Percentiles rank a stretch among this genome's conserved stretches.
phyloP scores from a whole-genome alignment of 129 eudicot genomes.

The Tagetes erecta region DNA sequence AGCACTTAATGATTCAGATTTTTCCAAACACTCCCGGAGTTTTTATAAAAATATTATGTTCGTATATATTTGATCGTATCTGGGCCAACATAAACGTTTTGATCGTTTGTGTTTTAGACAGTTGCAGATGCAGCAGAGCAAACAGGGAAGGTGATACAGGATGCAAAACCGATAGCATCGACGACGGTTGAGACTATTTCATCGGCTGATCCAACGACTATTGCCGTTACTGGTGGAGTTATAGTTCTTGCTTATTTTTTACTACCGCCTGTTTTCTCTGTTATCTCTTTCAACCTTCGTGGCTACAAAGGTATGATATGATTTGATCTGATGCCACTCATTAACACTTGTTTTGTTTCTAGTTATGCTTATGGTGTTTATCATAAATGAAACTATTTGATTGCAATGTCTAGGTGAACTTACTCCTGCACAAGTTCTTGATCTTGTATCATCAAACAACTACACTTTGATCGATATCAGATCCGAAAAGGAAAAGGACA shows the following conservation, averaged over 20 bases:
- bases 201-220: conserved; percentile 64
- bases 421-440: conserved; percentile 90
- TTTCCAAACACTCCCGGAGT: no score
- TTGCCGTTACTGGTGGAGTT: conserved; percentile 73
- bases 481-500: conserved; percentile 91
- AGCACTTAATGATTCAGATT: no score
- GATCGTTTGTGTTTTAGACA: conserved; percentile 51
- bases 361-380: not conserved
- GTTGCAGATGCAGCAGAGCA: conserved; percentile 87
- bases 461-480: conserved; percentile 82
- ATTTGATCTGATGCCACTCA: not conserved
- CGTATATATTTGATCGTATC: no score
- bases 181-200: conserved; percentile 75
- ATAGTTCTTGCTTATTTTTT: conserved; percentile 70
- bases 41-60: no score
- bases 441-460: conserved; percentile 67
- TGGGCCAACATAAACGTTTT: no score
- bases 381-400: conserved; percentile 10
- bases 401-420: conserved; percentile 55
- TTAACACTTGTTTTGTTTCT: no score
- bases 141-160: conserved; percentile 72
- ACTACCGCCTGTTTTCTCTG: conserved; percentile 80
- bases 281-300: conserved; percentile 69
- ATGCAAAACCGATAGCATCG: conserved; percentile 79
- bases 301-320: conserved; percentile 73